Conservation (phyloP, 1,284 basidiomycete species). For the Ganoderma multipileum region DNA sequence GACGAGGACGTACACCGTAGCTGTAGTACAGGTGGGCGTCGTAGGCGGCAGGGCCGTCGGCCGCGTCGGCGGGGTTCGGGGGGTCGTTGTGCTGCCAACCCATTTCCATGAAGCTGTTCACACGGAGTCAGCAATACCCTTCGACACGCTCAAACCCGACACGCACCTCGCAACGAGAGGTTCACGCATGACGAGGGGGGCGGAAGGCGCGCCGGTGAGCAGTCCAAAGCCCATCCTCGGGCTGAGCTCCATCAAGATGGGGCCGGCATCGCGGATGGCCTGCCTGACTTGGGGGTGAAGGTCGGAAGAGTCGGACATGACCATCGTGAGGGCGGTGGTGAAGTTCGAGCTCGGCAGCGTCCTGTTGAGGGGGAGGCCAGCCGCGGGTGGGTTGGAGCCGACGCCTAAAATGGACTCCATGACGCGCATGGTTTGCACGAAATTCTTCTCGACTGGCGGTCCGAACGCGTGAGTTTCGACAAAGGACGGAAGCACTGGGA, state of each 20-base stretch:
- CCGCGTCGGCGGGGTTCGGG: background rate
- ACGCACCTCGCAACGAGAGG: background rate
- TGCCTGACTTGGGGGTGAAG: background rate
- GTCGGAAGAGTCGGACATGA: background rate
- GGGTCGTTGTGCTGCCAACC: background rate
- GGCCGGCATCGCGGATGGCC: background rate
- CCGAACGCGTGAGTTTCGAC: background rate
- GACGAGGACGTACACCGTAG: background rate
- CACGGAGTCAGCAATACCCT: background rate
- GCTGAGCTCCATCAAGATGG: background rate
- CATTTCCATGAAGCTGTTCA: background rate
- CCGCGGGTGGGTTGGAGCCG: constrained; percentile 49
- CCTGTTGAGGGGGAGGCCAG: background rate
- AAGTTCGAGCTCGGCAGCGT: background rate
- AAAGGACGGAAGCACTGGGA: background rate
- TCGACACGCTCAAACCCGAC: background rate
- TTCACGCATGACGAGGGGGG: background rate
- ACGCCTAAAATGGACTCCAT: constrained; percentile 71
- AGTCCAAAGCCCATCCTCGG: background rate
- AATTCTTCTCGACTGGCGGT: constrained; percentile 70
- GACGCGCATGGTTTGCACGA: constrained; percentile 69
- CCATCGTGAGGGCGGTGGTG: background rate
- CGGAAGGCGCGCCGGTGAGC: background rate
- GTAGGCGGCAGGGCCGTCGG: background rate
- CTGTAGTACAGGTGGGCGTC: background rate